phyloP scores from a whole-genome alignment of 2,329 filamentous ascomycete species.

The Penicillium sp. region DNA sequence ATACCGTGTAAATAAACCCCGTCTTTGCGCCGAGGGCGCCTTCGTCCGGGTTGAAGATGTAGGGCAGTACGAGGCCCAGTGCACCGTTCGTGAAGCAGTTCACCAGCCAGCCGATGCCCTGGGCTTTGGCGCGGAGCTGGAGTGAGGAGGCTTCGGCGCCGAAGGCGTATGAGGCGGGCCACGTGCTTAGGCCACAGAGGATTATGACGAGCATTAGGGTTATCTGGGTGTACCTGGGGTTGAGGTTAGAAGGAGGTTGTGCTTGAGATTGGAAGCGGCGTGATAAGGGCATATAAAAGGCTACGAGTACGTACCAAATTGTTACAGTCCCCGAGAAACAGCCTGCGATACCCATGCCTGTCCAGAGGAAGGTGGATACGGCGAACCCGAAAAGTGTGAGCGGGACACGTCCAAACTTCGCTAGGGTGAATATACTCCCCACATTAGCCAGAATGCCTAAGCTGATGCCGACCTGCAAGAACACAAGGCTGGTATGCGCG shows the following conservation, averaged over 20 bases:
- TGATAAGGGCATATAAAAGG: neutral
- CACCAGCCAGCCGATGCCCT: conserved; percentile 48
- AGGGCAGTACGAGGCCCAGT: conserved; percentile 56
- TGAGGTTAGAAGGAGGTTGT: neutral
- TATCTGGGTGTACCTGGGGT: conserved; percentile 45
- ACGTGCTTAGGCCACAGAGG: conserved; percentile 39
- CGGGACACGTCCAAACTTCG: conserved; percentile 46
- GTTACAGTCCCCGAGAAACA: conserved; percentile 46
- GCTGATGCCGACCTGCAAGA: conserved; percentile 53
- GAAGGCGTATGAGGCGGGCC: conserved; percentile 45
- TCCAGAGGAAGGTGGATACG: conserved; percentile 46
- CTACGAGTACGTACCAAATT: conserved; percentile 42
- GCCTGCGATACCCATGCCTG: conserved; percentile 54
- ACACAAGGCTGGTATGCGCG: conserved; percentile 41
- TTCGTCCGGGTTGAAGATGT: conserved; percentile 56
- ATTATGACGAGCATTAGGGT: conserved; percentile 53
- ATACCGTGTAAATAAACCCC: conserved; percentile 46
- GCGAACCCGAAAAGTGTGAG: conserved; percentile 35
- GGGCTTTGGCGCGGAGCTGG: conserved; percentile 44
- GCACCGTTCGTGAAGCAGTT: conserved; percentile 48
- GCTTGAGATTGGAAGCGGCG: no score
- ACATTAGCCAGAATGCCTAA: conserved; percentile 53
- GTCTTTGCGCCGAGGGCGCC: conserved; percentile 48
- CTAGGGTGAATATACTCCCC: conserved; percentile 51
- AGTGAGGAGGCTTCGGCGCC: conserved; percentile 42